Conservation (phyloP, 352 stramenopile species). For the Pythium monospermum region DNA sequence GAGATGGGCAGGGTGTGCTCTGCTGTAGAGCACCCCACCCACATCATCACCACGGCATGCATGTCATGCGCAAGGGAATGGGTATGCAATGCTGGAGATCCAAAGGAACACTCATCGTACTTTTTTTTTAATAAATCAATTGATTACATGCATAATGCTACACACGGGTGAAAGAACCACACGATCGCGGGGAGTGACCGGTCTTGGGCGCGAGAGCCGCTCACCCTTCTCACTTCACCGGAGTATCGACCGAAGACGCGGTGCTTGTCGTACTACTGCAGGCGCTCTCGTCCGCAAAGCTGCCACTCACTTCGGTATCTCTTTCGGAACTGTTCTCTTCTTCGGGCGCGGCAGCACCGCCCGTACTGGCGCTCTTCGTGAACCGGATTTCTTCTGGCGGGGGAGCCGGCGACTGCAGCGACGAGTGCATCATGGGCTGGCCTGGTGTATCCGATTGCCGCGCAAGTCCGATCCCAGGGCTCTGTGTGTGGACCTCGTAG, state of each 20-base stretch:
- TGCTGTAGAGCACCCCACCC: neutral
- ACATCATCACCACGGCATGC: neutral
- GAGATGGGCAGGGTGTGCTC: too few species aligned
- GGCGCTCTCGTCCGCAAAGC: conserved; percentile 25
- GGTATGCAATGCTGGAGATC: neutral
- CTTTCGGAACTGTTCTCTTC: conserved; percentile 27
- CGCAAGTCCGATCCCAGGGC: conserved; percentile 47
- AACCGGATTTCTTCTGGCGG: conserved; percentile 23
- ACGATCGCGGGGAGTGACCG: too few species aligned
- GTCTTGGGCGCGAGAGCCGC: too few species aligned
- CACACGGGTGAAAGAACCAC: too few species aligned
- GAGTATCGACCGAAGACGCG: conserved; percentile 25
- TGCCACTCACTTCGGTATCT: conserved; percentile 30
- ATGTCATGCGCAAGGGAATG: neutral
- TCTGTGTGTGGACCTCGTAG: conserved; percentile 79
- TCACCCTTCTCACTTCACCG: conserved; percentile 18
- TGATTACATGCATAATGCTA: neutral
- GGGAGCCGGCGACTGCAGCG: conserved; percentile 51
- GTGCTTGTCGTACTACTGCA: conserved; percentile 39
- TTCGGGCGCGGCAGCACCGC: conserved; percentile 20
- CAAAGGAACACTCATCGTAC: too few species aligned
- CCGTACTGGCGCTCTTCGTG: conserved; percentile 36
- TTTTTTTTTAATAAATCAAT: conserved; percentile 27
- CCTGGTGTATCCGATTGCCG: conserved; percentile 64
- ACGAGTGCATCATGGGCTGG: conserved; percentile 42